Evolutionary conservation across 768 basidiomycete species (phyloP).

Genomic region (Austroboletus eburneus): DNA sequence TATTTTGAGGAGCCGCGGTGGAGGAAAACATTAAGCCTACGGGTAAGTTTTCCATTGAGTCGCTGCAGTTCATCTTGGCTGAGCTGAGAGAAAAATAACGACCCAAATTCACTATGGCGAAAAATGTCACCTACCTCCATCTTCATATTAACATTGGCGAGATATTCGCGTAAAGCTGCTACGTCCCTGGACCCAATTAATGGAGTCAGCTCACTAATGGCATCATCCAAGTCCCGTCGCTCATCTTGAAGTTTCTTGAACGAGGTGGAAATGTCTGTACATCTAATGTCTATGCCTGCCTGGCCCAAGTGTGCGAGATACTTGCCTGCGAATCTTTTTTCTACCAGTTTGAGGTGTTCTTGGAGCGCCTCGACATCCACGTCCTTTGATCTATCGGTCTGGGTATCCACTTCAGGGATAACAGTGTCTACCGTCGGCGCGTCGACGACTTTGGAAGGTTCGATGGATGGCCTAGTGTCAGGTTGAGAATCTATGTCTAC

Average conservation of each 20-base stretch:
- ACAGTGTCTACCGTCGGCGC: not conserved
- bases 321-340: slow-evolving; percentile 73
- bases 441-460: slow-evolving; percentile 1
- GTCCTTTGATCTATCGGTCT: slow-evolving; percentile 4
- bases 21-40: slow-evolving; percentile 42
- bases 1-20: not conserved
- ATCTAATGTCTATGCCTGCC: slow-evolving; percentile 1
- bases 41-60: slow-evolving; percentile 63
- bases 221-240: slow-evolving; percentile 59
- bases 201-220: slow-evolving; percentile 70
- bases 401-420: not conserved
- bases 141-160: slow-evolving; percentile 63
- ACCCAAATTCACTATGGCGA: not conserved
- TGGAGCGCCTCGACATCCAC: slow-evolving; percentile 55
- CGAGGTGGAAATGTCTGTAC: slow-evolving; percentile 69
- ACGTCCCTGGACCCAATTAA: slow-evolving; percentile 61
- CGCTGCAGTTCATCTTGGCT: slow-evolving; percentile 77
- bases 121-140: slow-evolving; percentile 51
- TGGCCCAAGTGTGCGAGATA: not conserved
- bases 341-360: slow-evolving; percentile 62
- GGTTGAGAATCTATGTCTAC: not conserved
- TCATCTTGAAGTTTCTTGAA: slow-evolving; percentile 75
- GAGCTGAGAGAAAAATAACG: slow-evolving; percentile 37
- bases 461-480: not conserved
- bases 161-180: slow-evolving; percentile 67